Evolutionary conservation across 2,329 filamentous ascomycete species (phyloP), one percentile per base, ranked within the genome.

Genomic region (Colletotrichum filicis): DNA sequence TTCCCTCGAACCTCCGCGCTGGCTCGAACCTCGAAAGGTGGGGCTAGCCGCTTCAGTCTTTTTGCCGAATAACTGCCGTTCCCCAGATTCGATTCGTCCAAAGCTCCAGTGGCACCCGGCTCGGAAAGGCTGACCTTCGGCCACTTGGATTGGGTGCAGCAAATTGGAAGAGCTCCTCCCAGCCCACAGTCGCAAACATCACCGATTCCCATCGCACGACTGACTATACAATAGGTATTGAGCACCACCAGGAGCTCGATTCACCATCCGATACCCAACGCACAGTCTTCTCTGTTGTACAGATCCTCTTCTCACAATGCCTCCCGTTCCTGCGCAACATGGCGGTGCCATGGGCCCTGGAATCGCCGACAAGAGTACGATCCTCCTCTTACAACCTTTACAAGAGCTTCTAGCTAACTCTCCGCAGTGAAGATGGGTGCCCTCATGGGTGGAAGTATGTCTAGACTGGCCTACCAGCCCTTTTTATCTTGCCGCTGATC

Each of bases 371-470:
- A 90, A 90, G 83, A 82, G 88, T 90, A 85, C 72, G 79, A 67
- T 69, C 66, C 69, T 16, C 8, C 12, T 46, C 4, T 28, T 46
- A 11, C 22, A 53, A 30, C 9, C 55, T 32, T 35, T n/a, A 24
- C 35, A 26, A 14, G 5, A 46, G 57, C 46, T 52, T 66, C 7
- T 22, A 26, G 76, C 81, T 82, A 79, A 73, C 66, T 63, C 22
- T 49, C 59, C 63, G 78, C 82, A 97, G 95, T 95, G 83, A 98
- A 98, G 88, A 98, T 98, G 95, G 97, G 97, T 78, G 95, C 94
- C 75, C 92, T 99, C 92, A 98, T 98, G 95, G 97, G 97, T 78
- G 94, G 95, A 82, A 97, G 96, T 98, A 93, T 79, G 95, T 90
- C 65, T 64, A 66, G 49, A 58, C 22, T 66, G 16, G 32, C 42